Percentiles rank a stretch among this genome's conserved stretches.
These are phyloP conservation scores for Aspergillus nidulans DNA, from an alignment of 495 filamentous ascomycete genomes.

Conservation along the genomic window DNA sequence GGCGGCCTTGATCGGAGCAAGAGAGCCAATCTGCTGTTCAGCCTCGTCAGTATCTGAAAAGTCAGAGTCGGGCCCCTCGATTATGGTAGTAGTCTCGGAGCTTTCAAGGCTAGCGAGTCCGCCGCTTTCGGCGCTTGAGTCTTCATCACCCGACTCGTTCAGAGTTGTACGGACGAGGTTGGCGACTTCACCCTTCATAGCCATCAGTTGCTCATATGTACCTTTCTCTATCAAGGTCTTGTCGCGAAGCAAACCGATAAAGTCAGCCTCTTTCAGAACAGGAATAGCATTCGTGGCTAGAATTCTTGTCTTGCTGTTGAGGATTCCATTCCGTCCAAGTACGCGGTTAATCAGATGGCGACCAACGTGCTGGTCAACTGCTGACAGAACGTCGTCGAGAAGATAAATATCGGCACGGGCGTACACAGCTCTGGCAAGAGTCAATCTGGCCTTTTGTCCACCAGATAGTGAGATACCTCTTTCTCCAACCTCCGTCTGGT, in stretches of 20 bases:
- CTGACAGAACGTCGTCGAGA: conserved; percentile 89
- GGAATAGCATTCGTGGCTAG: conserved; percentile 96
- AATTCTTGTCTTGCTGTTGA: conserved; percentile 83
- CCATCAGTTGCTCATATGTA: conserved; percentile 83
- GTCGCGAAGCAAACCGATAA: conserved; percentile 76
- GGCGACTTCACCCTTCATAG: conserved; percentile 87
- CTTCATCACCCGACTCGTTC: conserved; percentile 60
- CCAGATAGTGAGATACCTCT: conserved; percentile 96
- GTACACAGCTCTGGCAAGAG: conserved; percentile 94
- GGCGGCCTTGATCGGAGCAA: conserved; percentile 65
- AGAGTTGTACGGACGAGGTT: conserved; percentile 77
- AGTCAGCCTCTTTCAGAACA: conserved; percentile 81
- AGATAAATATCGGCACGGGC: conserved; percentile 96
- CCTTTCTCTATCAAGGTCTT: conserved; percentile 82
- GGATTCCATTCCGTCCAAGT: conserved; percentile 76
- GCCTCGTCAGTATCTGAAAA: conserved; percentile 62
- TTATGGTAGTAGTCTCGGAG: conserved; percentile 51
- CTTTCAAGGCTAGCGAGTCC: conserved; percentile 45
- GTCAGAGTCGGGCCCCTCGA: conserved; percentile 48
- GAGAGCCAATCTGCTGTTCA: conserved; percentile 61
- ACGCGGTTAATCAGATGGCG: conserved; percentile 92
- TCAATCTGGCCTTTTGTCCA: conserved; percentile 92
- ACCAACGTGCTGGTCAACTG: conserved; percentile 97
- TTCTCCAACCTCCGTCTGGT: conserved; percentile 95
- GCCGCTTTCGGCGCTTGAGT: conserved; percentile 46